A percentile compares a stretch with the other conserved stretches of the same genome.
Conservation (phyloP, 2,329 filamentous ascomycete genomes). For the Diaporthe vaccinii region DNA sequence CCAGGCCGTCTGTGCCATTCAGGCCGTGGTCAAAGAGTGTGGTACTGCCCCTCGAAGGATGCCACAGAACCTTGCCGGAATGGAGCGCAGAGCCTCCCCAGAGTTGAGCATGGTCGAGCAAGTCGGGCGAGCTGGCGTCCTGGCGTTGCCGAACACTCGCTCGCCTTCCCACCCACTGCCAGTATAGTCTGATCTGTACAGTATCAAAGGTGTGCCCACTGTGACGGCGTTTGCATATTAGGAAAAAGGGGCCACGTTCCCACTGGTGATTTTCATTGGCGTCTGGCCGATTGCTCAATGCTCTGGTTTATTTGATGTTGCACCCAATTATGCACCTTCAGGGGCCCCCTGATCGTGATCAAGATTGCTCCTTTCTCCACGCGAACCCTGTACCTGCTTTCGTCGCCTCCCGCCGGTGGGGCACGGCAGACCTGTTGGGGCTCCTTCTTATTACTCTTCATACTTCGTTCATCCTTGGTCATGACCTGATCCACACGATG, state of each 20-base stretch:
- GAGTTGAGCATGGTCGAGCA: neutral
- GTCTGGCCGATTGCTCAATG: constrained; percentile 28
- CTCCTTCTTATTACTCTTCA: neutral
- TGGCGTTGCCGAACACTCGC: neutral
- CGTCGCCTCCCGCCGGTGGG: neutral
- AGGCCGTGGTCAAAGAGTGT: constrained; percentile 14
- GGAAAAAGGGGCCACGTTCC: constrained; percentile 5
- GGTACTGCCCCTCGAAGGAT: neutral
- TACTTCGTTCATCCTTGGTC: neutral
- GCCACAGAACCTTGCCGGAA: constrained; percentile 8
- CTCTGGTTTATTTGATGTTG: constrained; percentile 28
- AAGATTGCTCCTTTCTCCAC: constrained; percentile 30
- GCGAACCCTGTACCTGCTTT: constrained; percentile 7
- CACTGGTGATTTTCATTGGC: constrained; percentile 33
- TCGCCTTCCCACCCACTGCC: neutral
- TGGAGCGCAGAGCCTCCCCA: constrained; percentile 31
- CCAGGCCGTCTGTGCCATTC: constrained; percentile 19
- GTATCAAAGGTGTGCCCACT: constrained; percentile 26
- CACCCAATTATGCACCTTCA: constrained; percentile 31
- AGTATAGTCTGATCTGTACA: neutral
- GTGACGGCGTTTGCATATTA: constrained; percentile 16
- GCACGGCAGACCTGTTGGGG: constrained; percentile 4
- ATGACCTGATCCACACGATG: neutral
- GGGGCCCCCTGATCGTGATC: constrained; percentile 32
- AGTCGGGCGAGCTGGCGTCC: neutral